Percentiles rank a stretch among this genome's conserved stretches.
Conservation (phyloP, 495 filamentous ascomycete species). For the Penicillium odoratum region DNA sequence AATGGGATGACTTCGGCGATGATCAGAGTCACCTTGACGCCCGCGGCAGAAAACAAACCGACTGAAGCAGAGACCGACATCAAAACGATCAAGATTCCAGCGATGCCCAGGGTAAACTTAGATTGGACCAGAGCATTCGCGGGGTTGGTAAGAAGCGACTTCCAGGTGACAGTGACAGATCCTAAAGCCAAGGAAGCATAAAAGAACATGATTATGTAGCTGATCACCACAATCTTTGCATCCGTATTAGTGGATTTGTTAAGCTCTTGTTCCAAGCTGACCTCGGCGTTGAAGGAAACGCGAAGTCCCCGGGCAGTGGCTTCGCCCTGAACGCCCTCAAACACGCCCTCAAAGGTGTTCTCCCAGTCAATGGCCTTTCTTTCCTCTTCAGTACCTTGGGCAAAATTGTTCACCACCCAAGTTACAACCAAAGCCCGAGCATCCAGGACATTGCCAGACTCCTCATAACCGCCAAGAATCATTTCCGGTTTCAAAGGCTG, state of each 20-base stretch:
- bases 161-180: slow-evolving; percentile 75
- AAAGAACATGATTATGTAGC: slow-evolving; percentile 97
- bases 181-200: slow-evolving; percentile 92
- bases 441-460: slow-evolving; percentile 63
- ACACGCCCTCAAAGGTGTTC: slow-evolving; percentile 64
- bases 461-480: slow-evolving; percentile 78
- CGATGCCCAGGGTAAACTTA: slow-evolving; percentile 90
- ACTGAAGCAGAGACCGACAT: slow-evolving; percentile 97
- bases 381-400: slow-evolving; percentile 67
- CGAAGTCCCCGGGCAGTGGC: slow-evolving; percentile 75
- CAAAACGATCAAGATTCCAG: slow-evolving; percentile 89
- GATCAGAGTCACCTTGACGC: slow-evolving; percentile 91
- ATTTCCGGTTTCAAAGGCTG: slow-evolving; percentile 83
- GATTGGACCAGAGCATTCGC: slow-evolving; percentile 84
- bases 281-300: slow-evolving; percentile 91
- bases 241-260: slow-evolving; percentile 98
- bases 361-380: slow-evolving; percentile 87
- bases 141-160: slow-evolving; percentile 75
- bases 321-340: slow-evolving; percentile 75
- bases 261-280: slow-evolving; percentile 85
- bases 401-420: slow-evolving; percentile 93
- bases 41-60: slow-evolving; percentile 84
- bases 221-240: slow-evolving; percentile 94
- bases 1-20: slow-evolving; percentile 99
- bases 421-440: slow-evolving; percentile 81